phyloP scores from a whole-genome alignment of 768 basidiomycete genomes.

The Polyporus arcularius region DNA sequence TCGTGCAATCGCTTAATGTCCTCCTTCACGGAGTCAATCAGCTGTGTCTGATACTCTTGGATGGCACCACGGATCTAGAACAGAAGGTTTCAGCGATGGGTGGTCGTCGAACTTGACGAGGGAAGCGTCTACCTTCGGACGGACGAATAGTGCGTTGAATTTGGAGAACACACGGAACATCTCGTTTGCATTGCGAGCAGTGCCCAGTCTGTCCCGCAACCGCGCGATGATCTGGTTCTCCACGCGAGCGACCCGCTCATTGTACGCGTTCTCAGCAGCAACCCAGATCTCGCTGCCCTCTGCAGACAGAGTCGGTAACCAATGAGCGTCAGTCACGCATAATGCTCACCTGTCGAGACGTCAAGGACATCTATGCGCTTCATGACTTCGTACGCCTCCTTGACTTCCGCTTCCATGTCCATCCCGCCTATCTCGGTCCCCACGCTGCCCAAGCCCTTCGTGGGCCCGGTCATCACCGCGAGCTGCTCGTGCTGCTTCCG shows the following conservation, averaged over 20 bases:
- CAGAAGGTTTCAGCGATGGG: neutral
- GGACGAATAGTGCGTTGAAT: slow-evolving; percentile 95
- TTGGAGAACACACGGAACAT: slow-evolving; percentile 99
- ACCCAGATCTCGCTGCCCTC: slow-evolving; percentile 99
- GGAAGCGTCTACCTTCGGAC: slow-evolving; percentile 71
- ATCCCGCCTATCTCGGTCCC: slow-evolving; percentile 83
- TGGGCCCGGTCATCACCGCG: slow-evolving; percentile 95
- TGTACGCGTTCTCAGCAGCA: slow-evolving; percentile 95
- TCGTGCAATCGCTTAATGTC: slow-evolving; percentile 95
- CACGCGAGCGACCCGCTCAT: slow-evolving; percentile 94
- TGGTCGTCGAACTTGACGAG: neutral
- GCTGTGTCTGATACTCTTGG: slow-evolving; percentile 97
- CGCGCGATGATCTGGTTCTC: slow-evolving; percentile 99
- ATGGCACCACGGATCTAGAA: slow-evolving; percentile 92
- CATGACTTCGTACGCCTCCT: slow-evolving; percentile 94
- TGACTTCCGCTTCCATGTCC: slow-evolving; percentile 98
- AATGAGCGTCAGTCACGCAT: neutral
- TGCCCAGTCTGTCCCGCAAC: slow-evolving; percentile 87
- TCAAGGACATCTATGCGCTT: slow-evolving; percentile 97
- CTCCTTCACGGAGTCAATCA: slow-evolving; percentile 98
- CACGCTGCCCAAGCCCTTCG: slow-evolving; percentile 75
- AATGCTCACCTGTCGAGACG: slow-evolving; percentile 76
- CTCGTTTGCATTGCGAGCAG: slow-evolving; percentile 96
- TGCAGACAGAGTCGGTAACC: slow-evolving; percentile 31
- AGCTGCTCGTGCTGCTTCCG: slow-evolving; percentile 97